Evolutionary conservation across 176 grass and related monocot species (phyloP), one percentile per base, ranked within the genome.

Genomic region (Cocos nucifera): DNA sequence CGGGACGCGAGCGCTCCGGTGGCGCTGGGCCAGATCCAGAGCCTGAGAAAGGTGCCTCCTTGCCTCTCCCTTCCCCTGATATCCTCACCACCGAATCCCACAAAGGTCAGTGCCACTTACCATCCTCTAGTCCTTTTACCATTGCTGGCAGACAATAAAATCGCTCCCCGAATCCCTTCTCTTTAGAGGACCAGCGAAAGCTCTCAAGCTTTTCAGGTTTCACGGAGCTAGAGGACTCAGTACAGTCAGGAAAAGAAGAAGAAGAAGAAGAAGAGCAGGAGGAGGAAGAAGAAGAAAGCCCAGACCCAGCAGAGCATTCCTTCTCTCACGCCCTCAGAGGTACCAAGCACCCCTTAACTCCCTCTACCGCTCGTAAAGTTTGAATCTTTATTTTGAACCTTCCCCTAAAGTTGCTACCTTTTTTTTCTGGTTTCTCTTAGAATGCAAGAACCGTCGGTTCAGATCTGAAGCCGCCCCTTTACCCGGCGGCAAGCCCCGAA

Each of bases 391-490:
- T 44, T 3, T 12, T 44, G 35, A 14, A 2, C 2, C 35, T 44
- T 44, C 23, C 51, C 59, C 27, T 17, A 5, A 22, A 56, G 56
- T 54, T 53, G 56, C 50, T 5, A 65, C 65, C 62, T 80, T 39
- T 85, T 55, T 72, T 63, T 72, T 44, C 50, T 80, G 74, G 71
- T 89, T 30, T 30, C 26, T 58, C 48, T 67, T 65, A 95, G 90
- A 86, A 86, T 83, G 74, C 83, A 77, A 62, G 53, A 78, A 72
- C 51, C 66, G 65, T 44, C 69, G 63, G 30, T 57, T 67, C 23
- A 52, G 1, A 59, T 58, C 74, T 0, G 86, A 86, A 23, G 62
- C 74, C 23, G 52, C 71, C 53, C 77, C 55, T 22, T 72, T 78
- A 49, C 74, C 73, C 15, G 66, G 74, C 63, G 83, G 63, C 61